Base-by-base conservation (phyloP, 1,284 basidiomycete species). In the Ustilago shanxiensis region DNA sequence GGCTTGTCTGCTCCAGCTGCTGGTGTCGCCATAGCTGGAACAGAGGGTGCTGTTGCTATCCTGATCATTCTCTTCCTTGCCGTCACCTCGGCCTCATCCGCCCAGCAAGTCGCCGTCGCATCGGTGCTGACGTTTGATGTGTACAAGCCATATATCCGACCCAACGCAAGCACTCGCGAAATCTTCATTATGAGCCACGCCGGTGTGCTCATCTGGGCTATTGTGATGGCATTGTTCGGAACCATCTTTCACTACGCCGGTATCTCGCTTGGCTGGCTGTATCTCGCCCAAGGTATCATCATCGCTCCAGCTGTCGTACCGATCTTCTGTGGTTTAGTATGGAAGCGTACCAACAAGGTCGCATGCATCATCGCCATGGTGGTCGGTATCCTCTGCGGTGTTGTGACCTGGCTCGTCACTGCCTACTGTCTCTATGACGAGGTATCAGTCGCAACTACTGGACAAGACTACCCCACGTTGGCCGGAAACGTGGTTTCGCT, bases 401-500 rank as follows among this genome's bases (percentile, higher is more conserved):
- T 97, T 54, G 88, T 91, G 37, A 90, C 92, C 45, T 92, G 95
- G 95, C 88, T 97, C 28, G 93, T 93, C n/a, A 91, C 92, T 1
- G 79, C 83, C 0, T 35, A 51, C 6, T 92, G 91, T 1, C 94
- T 93, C 91, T 93, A 95, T 0, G 90, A 91, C 5, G 88, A 89
- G 8, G 90, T 97, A 81, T 92, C 91, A 67, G 92, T 96, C 31
- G 89, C 77, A 8, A 87, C 88, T 1, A 88, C 88, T 26, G 88
- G 88, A 83, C 91, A 92, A 22, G 92, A 94, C 86, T 91, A 91
- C 63, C 86, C 86, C 1, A 81, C 86, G 1, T 66, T 96, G 18
- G 91, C 94, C 0, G 94, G 95, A 6, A 95, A 96, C 87, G 87
- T 96, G 14, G 92, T 93, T 1, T 91, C 94, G 0, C 93, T 98